These are phyloP conservation scores for Colletotrichum agaves DNA, from an alignment of 2,329 filamentous ascomycete species.

Conservation along the genomic window DNA sequence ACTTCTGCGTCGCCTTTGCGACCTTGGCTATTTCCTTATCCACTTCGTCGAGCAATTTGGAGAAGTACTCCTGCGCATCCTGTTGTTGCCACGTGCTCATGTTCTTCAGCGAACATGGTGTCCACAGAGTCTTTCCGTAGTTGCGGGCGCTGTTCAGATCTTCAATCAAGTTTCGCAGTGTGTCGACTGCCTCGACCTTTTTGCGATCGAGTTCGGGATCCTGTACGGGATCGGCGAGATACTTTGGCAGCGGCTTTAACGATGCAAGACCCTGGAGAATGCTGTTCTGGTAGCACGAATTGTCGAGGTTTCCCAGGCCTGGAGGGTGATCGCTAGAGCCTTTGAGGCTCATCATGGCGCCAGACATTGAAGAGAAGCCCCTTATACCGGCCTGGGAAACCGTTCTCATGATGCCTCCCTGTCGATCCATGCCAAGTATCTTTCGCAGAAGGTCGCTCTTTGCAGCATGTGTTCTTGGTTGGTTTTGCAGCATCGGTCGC, in stretches of 20 bases:
- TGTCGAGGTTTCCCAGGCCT: slow-evolving; percentile 90
- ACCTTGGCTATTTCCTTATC: slow-evolving; percentile 78
- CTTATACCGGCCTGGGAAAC: slow-evolving; percentile 69
- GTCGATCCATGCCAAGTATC: slow-evolving; percentile 68
- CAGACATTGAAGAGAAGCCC: slow-evolving; percentile 64
- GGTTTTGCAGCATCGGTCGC: slow-evolving; percentile 50
- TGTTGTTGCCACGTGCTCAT: slow-evolving; percentile 98
- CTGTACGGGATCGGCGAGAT: slow-evolving; percentile 63
- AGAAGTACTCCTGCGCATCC: slow-evolving; percentile 97
- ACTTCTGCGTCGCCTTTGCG: slow-evolving; percentile 44
- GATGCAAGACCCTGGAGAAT: slow-evolving; percentile 87
- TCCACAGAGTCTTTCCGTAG: slow-evolving; percentile 83
- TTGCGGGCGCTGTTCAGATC: slow-evolving; percentile 76
- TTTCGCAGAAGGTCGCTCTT: slow-evolving; percentile 75
- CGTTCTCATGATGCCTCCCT: slow-evolving; percentile 64
- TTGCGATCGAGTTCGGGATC: slow-evolving; percentile 35
- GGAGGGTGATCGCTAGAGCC: slow-evolving; percentile 58
- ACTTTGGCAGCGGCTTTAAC: slow-evolving; percentile 74
- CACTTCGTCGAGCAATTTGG: slow-evolving; percentile 85
- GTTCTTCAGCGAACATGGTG: slow-evolving; percentile 82
- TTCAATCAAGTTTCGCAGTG: slow-evolving; percentile 73
- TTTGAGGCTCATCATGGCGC: slow-evolving; percentile 53
- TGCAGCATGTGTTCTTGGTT: slow-evolving; percentile 58
- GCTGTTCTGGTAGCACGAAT: slow-evolving; percentile 98
- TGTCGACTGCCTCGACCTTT: slow-evolving; percentile 44